Percentiles rank a stretch among this genome's conserved stretches.
Conservation (phyloP, 2,329 filamentous ascomycete genomes). For the Xylaria sp. region DNA sequence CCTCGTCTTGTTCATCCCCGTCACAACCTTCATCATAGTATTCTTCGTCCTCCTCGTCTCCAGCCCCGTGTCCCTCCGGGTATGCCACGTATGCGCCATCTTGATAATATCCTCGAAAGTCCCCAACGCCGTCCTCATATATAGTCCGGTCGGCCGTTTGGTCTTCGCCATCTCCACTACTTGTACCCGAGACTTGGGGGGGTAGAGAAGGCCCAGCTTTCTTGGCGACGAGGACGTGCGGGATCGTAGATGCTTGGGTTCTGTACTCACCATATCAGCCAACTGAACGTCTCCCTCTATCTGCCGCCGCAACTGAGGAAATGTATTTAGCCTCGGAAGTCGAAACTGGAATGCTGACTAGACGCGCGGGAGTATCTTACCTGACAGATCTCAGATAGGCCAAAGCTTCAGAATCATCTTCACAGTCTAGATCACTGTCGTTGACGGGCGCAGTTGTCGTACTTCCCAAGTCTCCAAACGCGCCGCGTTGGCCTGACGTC, state of each 20-base stretch:
- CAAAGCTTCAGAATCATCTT: conserved; percentile 66
- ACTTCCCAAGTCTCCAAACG: conserved; percentile 66
- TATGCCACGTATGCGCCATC: conserved; percentile 83
- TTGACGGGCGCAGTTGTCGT: conserved; percentile 50
- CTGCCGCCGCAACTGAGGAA: conserved; percentile 36
- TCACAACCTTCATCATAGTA: conserved; percentile 47
- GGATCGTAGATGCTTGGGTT: conserved; percentile 79
- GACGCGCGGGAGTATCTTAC: conserved; percentile 55
- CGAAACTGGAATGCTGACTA: conserved; percentile 21
- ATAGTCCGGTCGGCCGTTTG: conserved; percentile 55
- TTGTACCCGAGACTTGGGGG: conserved; percentile 47
- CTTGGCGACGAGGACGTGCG: conserved; percentile 75
- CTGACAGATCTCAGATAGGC: conserved; percentile 70
- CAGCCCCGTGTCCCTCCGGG: conserved; percentile 54
- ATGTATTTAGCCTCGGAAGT: conserved; percentile 43
- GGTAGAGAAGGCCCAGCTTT: conserved; percentile 64
- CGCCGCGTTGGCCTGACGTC: conserved; percentile 67
- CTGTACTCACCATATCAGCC: conserved; percentile 70
- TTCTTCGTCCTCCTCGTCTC: conserved; percentile 43
- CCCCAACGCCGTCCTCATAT: conserved; percentile 62
- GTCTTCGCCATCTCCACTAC: conserved; percentile 47
- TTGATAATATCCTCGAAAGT: conserved; percentile 73
- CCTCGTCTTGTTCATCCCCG: conserved; percentile 46
- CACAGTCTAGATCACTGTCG: conserved; percentile 64
- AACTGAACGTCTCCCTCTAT: conserved; percentile 42